phyloP scores from a whole-genome alignment of 306 rosid species.

The Alnus glutinosa region DNA sequence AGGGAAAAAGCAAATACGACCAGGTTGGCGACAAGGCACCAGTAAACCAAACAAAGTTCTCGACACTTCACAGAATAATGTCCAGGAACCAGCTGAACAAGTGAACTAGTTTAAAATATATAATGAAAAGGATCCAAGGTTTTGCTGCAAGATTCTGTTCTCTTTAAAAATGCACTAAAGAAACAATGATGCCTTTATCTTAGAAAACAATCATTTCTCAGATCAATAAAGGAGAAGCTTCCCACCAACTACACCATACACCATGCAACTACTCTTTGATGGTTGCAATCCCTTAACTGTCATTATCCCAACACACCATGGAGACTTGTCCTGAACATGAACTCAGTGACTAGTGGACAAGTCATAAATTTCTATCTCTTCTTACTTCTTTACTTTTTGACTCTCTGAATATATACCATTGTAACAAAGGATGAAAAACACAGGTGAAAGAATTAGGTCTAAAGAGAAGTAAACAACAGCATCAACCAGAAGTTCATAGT shows the following conservation, averaged over 20 bases:
- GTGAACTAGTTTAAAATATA: neutral
- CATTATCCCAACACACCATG: neutral
- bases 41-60: neutral
- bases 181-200: neutral
- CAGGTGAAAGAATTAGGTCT: neutral
- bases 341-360: neutral
- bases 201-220: neutral
- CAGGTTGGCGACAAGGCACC: neutral
- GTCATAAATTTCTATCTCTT: neutral
- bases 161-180: neutral
- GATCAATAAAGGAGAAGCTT: neutral
- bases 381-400: neutral
- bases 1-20: slow-evolving; percentile 9
- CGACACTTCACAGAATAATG: slow-evolving; percentile 7
- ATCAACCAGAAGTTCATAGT: neutral
- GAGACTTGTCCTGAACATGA: neutral
- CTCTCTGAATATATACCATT: neutral
- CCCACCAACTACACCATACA: neutral
- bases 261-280: neutral
- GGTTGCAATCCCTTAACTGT: neutral
- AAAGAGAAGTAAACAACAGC: neutral
- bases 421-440: neutral
- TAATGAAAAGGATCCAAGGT: too few relatives aligned
- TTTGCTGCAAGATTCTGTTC: too few relatives aligned
- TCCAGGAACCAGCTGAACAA: neutral